Base-by-base conservation (phyloP, 2,329 filamentous ascomycete species). In the Monosporascus sp. region DNA sequence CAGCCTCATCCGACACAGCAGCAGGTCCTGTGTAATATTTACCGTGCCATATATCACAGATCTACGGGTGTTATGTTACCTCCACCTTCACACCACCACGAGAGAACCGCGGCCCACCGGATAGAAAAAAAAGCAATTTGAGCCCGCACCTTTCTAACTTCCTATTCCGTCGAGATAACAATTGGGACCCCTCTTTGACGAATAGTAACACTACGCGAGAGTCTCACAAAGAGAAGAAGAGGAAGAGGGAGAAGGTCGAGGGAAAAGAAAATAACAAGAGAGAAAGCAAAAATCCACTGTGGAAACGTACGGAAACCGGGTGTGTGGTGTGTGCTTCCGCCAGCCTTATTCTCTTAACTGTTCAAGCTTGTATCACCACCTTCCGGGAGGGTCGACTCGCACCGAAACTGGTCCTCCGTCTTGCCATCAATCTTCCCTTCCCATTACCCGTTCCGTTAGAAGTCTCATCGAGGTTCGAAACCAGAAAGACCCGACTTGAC, bases 371-470 rank as follows among this genome's bases (percentile, higher is more conserved):
- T 60, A 61, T 60, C 59, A 61, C 59, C 55, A 52, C 58, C 55
- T 60, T 57, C 55, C 53, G 52, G 54, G 55, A 56, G 51, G 56
- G 52, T 56, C 56, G 57, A 55, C 58, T 60, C 55, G 8, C 52
- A 31, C 20, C 53, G 49, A 60, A 55, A 59, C 55, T 55, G 49
- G 51, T 47, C 52, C 50, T 49, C 44, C 56, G 51, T 57, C 58
- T 55, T 57, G 58, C 55, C 55, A 49, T 56, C 53, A 56, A 59
- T 62, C 53, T 55, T 52, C 56, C 58, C 53, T 56, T 52, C 56
- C 58, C 58, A 55, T 54, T 58, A 55, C 60, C 55, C 61, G 54
- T 63, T 58, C 60, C 37, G 40, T 53, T 57, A 52, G 58, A 60
- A 53, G 54, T 56, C 49, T 56, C 24, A 52, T 50, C 44, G 44